Evolutionary conservation across 257 asterid genomes (phyloP), one percentile per base, ranked within the genome.

Genomic region (Scutellaria galericulata): DNA sequence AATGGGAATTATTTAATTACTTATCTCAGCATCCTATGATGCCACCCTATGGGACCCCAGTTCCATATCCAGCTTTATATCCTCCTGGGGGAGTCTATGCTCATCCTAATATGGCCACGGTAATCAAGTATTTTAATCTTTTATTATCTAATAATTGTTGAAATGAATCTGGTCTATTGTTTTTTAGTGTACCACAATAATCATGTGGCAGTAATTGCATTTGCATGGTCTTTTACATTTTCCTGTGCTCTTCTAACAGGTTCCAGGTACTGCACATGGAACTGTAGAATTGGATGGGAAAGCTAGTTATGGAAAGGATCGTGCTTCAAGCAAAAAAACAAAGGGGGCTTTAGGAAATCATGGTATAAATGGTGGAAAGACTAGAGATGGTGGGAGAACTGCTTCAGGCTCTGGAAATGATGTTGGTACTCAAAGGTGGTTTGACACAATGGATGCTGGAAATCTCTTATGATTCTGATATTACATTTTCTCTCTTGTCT

Each of bases 21-120:
- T 46, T 73, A 78, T 24, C 27, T 72, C 91, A 94, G 97, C 98
- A 91, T 79, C 97, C 98, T 71, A 56, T 91, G 82, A 91, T 94
- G 96, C 84, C 97, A 60, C 97, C 96, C 69, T 94, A 91, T 78
- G 98, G 98, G 75, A 89, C 96, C 75, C 95, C 98, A 56, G 94
- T 94, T 81, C 97, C 98, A 18, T 94, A 91, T 81, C 96, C 96
- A 70, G 90, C 97, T 75, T 50, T 94, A 31, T 94, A 89, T 86
- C 93, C 96, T 82, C 96, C 95, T 41, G 91, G 90, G 40, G 97
- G 93, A 77, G 90, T 89, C 77, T 91, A 91, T 77, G 88, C 96
- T 71, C 98, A 94, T 86, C 98, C 98, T 67, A 88, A 78, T 76
- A 85, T 91, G 86, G 83, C 88, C 58, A 74, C n/a, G 97, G 98